These are phyloP conservation scores for Oxyria digyna DNA, from an alignment of 148 eudicot genomes.

Conservation along the genomic window DNA sequence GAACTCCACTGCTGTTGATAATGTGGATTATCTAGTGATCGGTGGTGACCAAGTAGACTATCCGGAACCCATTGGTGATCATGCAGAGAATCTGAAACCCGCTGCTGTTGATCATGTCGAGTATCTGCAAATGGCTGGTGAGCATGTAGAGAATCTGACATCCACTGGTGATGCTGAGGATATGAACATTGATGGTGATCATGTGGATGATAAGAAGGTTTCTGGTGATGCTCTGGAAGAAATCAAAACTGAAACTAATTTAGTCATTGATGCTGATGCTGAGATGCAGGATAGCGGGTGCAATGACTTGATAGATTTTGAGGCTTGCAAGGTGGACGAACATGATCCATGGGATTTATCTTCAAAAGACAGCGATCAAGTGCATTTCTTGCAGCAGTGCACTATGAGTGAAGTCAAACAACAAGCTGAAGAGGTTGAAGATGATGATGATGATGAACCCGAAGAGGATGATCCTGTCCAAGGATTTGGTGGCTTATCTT, in stretches of 20 bases:
- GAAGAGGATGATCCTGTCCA: constrained; percentile 22
- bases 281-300: constrained; percentile 25
- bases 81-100: neutral
- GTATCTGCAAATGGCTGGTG: neutral
- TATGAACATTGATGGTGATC: constrained; percentile 7
- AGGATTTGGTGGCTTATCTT: constrained; percentile 31
- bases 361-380: constrained; percentile 23
- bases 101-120: neutral
- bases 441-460: constrained; percentile 32
- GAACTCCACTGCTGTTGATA: neutral
- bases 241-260: neutral
- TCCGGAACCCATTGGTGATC: constrained; percentile 14
- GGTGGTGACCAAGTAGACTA: neutral
- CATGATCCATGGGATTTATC: constrained; percentile 36
- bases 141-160: constrained; percentile 5
- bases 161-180: constrained; percentile 12
- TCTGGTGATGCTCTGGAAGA: neutral
- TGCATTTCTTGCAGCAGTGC: constrained; percentile 48
- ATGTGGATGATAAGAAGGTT: constrained; percentile 4
- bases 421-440: constrained; percentile 24
- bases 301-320: constrained; percentile 32
- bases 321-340: constrained; percentile 26
- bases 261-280: neutral
- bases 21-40: neutral
- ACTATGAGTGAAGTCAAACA: constrained; percentile 15